Conservation (phyloP, 176 grass and related monocot genomes). For the Carex myosuroides region DNA sequence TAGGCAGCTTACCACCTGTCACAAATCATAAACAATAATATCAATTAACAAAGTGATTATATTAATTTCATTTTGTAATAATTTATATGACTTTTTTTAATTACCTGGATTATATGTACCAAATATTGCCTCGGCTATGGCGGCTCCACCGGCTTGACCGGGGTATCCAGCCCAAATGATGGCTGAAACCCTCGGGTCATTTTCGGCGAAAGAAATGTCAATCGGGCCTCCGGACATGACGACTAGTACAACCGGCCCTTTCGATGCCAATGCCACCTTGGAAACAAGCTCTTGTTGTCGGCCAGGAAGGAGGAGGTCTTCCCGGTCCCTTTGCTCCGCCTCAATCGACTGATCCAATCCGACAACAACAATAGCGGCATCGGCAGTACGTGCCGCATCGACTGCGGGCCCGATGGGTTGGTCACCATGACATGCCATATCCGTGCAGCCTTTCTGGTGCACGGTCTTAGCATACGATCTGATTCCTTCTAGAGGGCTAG, state of each 20-base stretch:
- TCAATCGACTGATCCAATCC: constrained; percentile 66
- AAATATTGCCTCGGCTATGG: constrained; percentile 72
- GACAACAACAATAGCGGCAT: constrained; percentile 46
- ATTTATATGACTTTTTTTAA: neutral
- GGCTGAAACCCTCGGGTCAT: constrained; percentile 30
- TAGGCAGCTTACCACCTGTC: constrained; percentile 68
- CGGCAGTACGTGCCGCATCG: constrained; percentile 19
- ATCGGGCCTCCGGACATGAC: constrained; percentile 62
- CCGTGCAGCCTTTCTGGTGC: constrained; percentile 43
- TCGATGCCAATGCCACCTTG: constrained; percentile 44
- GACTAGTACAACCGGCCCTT: constrained; percentile 48
- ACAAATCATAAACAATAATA: neutral
- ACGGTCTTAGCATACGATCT: constrained; percentile 26
- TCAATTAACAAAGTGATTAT: neutral
- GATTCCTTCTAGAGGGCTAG: constrained; percentile 55
- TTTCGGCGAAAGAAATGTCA: constrained; percentile 61
- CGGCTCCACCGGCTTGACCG: constrained; percentile 62
- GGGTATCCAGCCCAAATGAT: constrained; percentile 83
- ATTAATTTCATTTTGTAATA: neutral
- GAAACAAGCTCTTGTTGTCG: constrained; percentile 66
- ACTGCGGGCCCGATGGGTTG: constrained; percentile 44
- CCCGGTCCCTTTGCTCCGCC: constrained; percentile 42
- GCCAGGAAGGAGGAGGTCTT: constrained; percentile 48
- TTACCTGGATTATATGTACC: constrained; percentile 64
- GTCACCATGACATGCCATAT: constrained; percentile 45